Conservation (phyloP, 202 grass and related monocot genomes). For the Schoenoplectus tabernaemontani region DNA sequence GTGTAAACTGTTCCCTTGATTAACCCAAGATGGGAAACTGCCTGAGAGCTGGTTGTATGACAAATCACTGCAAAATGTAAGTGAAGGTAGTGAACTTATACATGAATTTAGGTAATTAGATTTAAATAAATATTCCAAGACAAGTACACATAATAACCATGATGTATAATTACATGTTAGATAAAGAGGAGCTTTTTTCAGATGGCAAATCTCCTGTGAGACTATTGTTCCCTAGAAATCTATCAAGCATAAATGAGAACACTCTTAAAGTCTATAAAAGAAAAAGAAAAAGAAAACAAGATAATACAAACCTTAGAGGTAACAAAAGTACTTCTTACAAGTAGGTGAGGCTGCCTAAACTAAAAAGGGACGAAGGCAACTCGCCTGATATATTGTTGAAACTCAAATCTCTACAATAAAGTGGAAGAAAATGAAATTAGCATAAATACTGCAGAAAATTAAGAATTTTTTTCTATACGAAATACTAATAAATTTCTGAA, state of each 20-base stretch:
- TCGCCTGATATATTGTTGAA: conserved; percentile 90
- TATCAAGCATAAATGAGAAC: conserved; percentile 18
- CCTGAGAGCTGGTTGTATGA: conserved; percentile 87
- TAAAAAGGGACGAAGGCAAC: conserved; percentile 51
- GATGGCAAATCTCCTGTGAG: conserved; percentile 61
- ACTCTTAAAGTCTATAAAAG: not conserved
- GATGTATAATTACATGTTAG: conserved; percentile 33
- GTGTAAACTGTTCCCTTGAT: conserved; percentile 24
- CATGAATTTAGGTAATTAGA: not conserved
- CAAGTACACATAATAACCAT: not conserved
- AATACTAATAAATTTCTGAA: not conserved
- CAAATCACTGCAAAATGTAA: conserved; percentile 48
- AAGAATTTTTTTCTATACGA: not conserved
- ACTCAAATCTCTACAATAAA: conserved; percentile 65
- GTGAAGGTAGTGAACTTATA: not conserved
- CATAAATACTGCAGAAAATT: not conserved
- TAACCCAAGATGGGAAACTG: conserved; percentile 68
- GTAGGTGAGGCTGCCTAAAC: conserved; percentile 31
- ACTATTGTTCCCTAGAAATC: conserved; percentile 86
- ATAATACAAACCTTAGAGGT: conserved; percentile 7
- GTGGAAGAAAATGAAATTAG: conserved; percentile 1
- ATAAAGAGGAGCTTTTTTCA: conserved; percentile 35
- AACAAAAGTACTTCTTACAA: conserved; percentile 45
- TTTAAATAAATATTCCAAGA: not conserved
- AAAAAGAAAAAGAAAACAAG: not conserved